Evolutionary conservation across 2,329 filamentous ascomycete genomes (phyloP).

Genomic region (Colletotrichum destructivum): DNA sequence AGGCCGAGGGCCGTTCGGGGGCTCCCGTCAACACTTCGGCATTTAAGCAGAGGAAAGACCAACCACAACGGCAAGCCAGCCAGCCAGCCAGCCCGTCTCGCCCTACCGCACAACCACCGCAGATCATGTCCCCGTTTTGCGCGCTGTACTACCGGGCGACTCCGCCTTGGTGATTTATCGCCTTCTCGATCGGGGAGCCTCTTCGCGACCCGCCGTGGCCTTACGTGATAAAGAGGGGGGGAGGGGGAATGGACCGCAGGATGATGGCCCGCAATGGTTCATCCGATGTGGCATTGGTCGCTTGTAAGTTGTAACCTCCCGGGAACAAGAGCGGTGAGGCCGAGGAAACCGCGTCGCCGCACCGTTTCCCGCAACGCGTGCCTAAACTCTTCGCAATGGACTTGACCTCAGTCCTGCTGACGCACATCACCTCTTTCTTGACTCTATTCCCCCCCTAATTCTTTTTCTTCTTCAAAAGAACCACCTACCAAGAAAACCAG

Average conservation of each 20-base stretch:
- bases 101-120: neutral
- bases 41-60: neutral
- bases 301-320: too few relatives aligned
- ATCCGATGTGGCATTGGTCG: neutral
- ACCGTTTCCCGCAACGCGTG: slow-evolving; percentile 2
- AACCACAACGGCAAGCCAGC: neutral
- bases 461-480: too few relatives aligned
- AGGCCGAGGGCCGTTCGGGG: neutral
- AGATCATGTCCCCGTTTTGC: neutral
- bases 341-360: neutral
- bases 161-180: neutral
- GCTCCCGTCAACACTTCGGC: slow-evolving; percentile 2
- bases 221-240: neutral
- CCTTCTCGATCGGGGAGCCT: slow-evolving; percentile 15
- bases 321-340: slow-evolving; percentile 21
- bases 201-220: neutral
- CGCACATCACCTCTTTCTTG: neutral
- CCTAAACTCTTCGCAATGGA: slow-evolving; percentile 6
- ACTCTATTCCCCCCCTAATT: too few relatives aligned
- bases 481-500: neutral
- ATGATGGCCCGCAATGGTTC: slow-evolving; percentile 4
- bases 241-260: neutral
- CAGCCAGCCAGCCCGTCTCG: neutral
- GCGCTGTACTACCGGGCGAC: neutral
- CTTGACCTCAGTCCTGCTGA: neutral